phyloP scores from a whole-genome alignment of 345 rosid genomes.

The Corymbia maculata region DNA sequence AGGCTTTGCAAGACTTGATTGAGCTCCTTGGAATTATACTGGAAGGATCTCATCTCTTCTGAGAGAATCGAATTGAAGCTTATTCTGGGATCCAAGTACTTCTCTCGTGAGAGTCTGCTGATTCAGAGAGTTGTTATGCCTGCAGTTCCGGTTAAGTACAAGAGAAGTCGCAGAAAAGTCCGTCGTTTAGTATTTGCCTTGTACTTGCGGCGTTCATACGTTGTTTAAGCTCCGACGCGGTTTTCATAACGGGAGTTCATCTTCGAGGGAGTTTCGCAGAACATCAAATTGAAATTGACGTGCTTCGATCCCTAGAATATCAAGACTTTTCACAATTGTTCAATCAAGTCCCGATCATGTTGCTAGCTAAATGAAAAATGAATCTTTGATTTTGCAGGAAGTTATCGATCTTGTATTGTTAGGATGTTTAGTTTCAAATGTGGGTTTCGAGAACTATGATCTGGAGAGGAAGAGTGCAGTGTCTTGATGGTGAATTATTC shows the following conservation, averaged over 20 bases:
- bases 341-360: background rate
- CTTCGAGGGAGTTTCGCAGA: background rate
- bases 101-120: background rate
- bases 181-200: background rate
- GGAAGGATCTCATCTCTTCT: background rate
- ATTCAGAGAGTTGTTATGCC: background rate
- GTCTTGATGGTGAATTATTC: too few relatives aligned
- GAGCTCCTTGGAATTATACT: accelerated
- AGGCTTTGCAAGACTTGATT: background rate
- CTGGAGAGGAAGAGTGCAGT: too few relatives aligned
- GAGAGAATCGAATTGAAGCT: background rate
- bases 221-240: background rate
- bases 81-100: background rate
- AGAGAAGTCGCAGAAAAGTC: background rate
- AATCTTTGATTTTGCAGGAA: too few relatives aligned
- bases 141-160: background rate
- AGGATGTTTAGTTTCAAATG: too few relatives aligned
- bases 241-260: background rate
- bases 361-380: too few relatives aligned
- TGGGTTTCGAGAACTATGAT: too few relatives aligned
- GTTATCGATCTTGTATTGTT: too few relatives aligned
- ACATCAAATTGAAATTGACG: background rate
- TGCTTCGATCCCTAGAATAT: background rate
- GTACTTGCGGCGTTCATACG: background rate
- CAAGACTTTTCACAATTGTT: background rate